A percentile compares a stretch with the other conserved stretches of the same genome.
Conservation (phyloP, 2,329 filamentous ascomycete species). For the Periconia macrospinosa region DNA sequence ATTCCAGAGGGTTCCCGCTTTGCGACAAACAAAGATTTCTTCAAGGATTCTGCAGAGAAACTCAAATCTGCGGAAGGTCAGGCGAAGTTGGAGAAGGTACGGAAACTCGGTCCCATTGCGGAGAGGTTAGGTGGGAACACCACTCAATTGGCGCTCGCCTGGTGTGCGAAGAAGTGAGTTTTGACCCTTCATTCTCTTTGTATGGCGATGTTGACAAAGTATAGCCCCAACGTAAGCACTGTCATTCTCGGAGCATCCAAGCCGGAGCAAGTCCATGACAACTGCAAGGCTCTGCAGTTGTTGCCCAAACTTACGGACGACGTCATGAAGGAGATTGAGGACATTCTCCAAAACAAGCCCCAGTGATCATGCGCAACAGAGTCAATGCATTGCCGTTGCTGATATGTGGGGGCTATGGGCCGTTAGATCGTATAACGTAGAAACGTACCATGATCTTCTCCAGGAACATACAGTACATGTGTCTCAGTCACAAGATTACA, state of each 20-base stretch:
- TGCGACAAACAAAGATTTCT: conserved; percentile 60
- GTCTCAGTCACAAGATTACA: neutral
- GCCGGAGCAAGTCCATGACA: conserved; percentile 53
- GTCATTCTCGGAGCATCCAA: conserved; percentile 60
- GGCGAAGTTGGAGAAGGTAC: conserved; percentile 61
- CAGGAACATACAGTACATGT: neutral
- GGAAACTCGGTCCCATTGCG: conserved; percentile 54
- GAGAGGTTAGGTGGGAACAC: conserved; percentile 53
- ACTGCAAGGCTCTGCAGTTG: conserved; percentile 50
- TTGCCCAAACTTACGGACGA: conserved; percentile 44
- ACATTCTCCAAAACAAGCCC: conserved; percentile 44
- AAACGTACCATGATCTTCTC: neutral
- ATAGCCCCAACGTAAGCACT: conserved; percentile 54
- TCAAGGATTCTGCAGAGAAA: conserved; percentile 58
- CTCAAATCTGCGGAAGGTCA: conserved; percentile 54
- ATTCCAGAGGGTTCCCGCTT: conserved; percentile 64
- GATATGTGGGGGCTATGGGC: no score
- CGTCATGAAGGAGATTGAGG: conserved; percentile 45
- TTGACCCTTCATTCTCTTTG: neutral
- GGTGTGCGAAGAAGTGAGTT: conserved; percentile 57
- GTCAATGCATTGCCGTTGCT: neutral
- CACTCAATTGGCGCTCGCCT: conserved; percentile 60
- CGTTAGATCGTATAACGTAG: neutral
- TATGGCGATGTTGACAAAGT: conserved; percentile 8
- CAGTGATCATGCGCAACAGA: conserved; percentile 10